These are phyloP conservation scores for Euphorbia lathyris DNA, from an alignment of 345 rosid species.

Conservation along the genomic window DNA sequence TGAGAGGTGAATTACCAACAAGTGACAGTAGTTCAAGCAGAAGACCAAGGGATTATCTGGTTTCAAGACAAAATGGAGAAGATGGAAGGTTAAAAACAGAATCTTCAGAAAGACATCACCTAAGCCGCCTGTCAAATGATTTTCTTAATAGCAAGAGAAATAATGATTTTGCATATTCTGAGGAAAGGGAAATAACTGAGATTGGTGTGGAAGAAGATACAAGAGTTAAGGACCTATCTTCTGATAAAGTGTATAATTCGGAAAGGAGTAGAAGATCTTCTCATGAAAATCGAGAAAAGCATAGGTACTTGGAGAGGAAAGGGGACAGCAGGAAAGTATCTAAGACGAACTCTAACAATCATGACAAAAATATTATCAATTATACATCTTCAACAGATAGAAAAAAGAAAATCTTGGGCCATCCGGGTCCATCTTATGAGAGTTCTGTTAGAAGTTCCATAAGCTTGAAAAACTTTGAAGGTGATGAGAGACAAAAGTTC, in stretches of 20 bases:
- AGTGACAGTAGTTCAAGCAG: conserved; percentile 18
- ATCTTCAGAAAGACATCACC: conserved; percentile 13
- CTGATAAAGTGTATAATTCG: conserved; percentile 23
- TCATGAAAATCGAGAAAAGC: conserved; percentile 12
- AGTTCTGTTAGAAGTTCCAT: conserved; percentile 27
- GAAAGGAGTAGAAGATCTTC: conserved; percentile 22
- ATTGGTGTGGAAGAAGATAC: conserved; percentile 30
- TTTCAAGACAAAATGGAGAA: conserved; percentile 24
- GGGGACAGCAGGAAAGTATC: conserved; percentile 24
- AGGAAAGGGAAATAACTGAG: conserved; percentile 41
- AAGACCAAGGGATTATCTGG: conserved; percentile 32
- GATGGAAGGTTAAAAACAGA: conserved; percentile 20
- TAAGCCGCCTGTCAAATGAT: conserved; percentile 16
- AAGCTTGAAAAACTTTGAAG: conserved; percentile 25
- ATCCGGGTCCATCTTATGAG: conserved; percentile 18
- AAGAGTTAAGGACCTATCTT: conserved; percentile 32
- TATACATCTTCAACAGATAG: conserved; percentile 12
- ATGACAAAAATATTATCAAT: conserved; percentile 20
- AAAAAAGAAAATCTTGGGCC: conserved; percentile 28
- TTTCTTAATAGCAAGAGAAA: conserved; percentile 12
- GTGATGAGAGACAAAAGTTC: conserved; percentile 19
- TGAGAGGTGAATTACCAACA: conserved; percentile 26
- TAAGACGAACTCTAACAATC: conserved; percentile 15
- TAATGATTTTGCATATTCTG: conserved; percentile 18
- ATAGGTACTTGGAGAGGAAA: conserved; percentile 10